Evolutionary conservation across 2,329 filamentous ascomycete species (phyloP).

Genomic region (Clarireedia sp.): DNA sequence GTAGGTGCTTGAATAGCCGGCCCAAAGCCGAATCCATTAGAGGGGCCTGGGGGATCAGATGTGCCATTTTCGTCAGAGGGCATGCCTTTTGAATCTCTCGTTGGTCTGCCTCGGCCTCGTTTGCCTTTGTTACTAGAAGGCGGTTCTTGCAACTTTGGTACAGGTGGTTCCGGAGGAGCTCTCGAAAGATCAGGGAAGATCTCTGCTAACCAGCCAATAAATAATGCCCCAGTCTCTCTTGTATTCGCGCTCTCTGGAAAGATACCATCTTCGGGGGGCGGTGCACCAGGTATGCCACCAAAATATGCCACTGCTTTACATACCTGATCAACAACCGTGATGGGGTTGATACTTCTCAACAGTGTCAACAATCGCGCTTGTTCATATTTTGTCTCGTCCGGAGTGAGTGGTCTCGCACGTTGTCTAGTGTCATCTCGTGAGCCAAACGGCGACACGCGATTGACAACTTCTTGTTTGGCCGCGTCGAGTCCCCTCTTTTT

Average conservation of each 20-base stretch:
- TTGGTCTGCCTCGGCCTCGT: conserved; percentile 24
- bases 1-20: conserved; percentile 25
- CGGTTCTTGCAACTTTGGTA: conserved; percentile 6
- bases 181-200: conserved; percentile 44
- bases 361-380: conserved; percentile 52
- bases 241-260: conserved; percentile 49
- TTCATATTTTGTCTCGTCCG: conserved; percentile 48
- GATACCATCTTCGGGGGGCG: conserved; percentile 39
- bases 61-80: conserved; percentile 6
- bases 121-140: conserved; percentile 1
- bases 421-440: conserved; percentile 24
- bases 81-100: conserved; percentile 15
- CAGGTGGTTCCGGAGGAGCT: conserved; percentile 15
- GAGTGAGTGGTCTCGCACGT: conserved; percentile 30
- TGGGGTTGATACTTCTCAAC: conserved; percentile 46
- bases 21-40: conserved; percentile 27
- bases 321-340: conserved; percentile 52
- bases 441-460: conserved; percentile 22
- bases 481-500: conserved; percentile 26
- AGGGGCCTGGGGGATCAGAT: conserved; percentile 23
- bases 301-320: conserved; percentile 57
- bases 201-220: conserved; percentile 55
- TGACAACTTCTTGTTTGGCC: conserved; percentile 17
- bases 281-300: conserved; percentile 49
- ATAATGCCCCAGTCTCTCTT: conserved; percentile 49